phyloP scores from a whole-genome alignment of 2,329 filamentous ascomycete species.

The Colletotrichum lini region DNA sequence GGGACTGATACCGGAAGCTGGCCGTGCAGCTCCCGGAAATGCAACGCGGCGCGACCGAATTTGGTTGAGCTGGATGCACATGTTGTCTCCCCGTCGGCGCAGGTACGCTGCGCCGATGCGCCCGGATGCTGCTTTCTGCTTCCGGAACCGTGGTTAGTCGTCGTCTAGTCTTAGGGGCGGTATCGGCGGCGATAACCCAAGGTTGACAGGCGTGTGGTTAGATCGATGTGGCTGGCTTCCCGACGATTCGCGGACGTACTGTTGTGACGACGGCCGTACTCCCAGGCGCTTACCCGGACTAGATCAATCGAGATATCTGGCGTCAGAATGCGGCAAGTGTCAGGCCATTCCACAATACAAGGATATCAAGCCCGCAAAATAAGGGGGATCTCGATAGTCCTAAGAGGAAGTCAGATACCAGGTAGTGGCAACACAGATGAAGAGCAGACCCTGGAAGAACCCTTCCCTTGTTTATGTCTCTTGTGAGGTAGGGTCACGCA shows the following conservation, averaged over 20 bases:
- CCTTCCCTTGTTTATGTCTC: neutral
- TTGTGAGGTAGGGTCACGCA: neutral
- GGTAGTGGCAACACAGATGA: neutral
- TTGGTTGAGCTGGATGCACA: slow-evolving; percentile 1
- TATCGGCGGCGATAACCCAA: neutral
- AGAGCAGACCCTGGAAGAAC: neutral
- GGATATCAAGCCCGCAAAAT: neutral
- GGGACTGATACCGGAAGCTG: slow-evolving; percentile 12
- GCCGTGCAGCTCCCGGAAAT: slow-evolving; percentile 6
- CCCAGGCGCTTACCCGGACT: neutral
- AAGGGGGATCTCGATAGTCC: neutral
- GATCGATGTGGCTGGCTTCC: neutral
- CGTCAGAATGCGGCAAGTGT: neutral
- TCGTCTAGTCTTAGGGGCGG: neutral
- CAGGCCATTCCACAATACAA: neutral
- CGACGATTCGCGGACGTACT: neutral
- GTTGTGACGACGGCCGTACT: neutral
- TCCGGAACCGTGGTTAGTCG: slow-evolving; percentile 7
- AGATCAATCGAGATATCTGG: neutral
- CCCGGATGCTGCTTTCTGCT: neutral
- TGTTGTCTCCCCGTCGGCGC: neutral
- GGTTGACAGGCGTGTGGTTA: neutral
- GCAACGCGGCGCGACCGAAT: slow-evolving; percentile 10
- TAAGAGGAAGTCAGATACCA: neutral
- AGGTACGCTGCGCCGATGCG: slow-evolving; percentile 4